These are phyloP conservation scores for Termitomyces sp. DNA, from an alignment of 768 basidiomycete genomes.

Conservation along the genomic window DNA sequence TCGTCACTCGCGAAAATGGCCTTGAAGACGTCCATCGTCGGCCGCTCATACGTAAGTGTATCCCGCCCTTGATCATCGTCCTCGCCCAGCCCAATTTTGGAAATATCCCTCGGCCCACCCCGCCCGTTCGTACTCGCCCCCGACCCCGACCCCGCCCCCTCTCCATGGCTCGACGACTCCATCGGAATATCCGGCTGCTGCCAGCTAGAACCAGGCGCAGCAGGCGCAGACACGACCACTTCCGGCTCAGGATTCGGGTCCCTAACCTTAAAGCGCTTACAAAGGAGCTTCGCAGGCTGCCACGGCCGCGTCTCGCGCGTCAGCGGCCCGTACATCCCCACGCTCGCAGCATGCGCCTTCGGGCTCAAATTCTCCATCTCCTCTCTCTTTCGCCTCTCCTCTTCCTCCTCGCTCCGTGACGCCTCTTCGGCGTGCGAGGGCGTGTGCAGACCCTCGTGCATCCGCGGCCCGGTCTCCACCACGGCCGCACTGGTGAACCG, in stretches of 20 bases:
- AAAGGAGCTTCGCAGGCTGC: slow-evolving; percentile 81
- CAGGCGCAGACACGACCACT: slow-evolving; percentile 24
- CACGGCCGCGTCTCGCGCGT: slow-evolving; percentile 73
- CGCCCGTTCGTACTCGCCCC: slow-evolving; percentile 6
- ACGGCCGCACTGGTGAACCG: slow-evolving; percentile 84
- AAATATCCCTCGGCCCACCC: slow-evolving; percentile 49
- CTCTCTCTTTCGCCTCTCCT: slow-evolving; percentile 31
- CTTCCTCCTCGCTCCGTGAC: slow-evolving; percentile 34
- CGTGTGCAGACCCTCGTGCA: slow-evolving; percentile 63
- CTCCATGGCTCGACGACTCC: slow-evolving; percentile 1
- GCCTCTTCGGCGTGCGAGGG: slow-evolving; percentile 44
- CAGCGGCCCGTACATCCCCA: slow-evolving; percentile 87
- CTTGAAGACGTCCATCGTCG: slow-evolving; percentile 91
- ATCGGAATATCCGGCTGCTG: slow-evolving; percentile 9
- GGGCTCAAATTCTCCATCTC: slow-evolving; percentile 64
- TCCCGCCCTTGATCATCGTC: slow-evolving; percentile 87
- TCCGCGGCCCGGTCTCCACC: slow-evolving; percentile 58
- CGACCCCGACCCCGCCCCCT: slow-evolving; percentile 11
- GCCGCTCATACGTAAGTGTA: slow-evolving; percentile 82
- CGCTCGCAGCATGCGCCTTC: slow-evolving; percentile 70
- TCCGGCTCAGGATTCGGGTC: slow-evolving; percentile 70
- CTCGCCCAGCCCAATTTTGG: slow-evolving; percentile 86
- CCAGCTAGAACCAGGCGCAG: slow-evolving; percentile 15
- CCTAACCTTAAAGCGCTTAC: slow-evolving; percentile 90
- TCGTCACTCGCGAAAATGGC: slow-evolving; percentile 97